phyloP scores from a whole-genome alignment of 148 eudicot genomes.

The Fagopyrum homotropicum region DNA sequence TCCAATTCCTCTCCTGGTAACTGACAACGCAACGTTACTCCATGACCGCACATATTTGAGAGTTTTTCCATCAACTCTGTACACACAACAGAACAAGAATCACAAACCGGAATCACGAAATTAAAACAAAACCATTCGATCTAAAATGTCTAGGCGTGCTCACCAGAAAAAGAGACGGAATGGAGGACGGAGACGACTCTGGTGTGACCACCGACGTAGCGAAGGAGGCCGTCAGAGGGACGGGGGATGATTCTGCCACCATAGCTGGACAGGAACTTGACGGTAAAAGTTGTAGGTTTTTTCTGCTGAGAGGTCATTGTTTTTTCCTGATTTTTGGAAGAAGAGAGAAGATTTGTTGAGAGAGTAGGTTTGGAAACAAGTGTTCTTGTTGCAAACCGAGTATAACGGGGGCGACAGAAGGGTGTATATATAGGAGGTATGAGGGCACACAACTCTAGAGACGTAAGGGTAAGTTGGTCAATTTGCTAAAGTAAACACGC shows the following conservation, averaged over 20 bases:
- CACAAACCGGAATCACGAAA: not conserved
- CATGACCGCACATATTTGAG: slow-evolving; percentile 48
- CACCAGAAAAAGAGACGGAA: slow-evolving; percentile 52
- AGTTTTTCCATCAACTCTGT: slow-evolving; percentile 63
- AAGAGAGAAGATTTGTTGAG: not conserved
- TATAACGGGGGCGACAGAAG: not conserved
- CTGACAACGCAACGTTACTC: slow-evolving; percentile 54
- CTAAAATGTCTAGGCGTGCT: not conserved
- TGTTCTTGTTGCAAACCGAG: slow-evolving; percentile 9
- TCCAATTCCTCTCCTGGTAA: slow-evolving; percentile 77
- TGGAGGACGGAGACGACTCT: slow-evolving; percentile 64
- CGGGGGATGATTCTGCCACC: slow-evolving; percentile 82
- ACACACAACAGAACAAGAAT: not conserved
- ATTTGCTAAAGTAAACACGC: not conserved
- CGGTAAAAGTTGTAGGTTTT: slow-evolving; percentile 13
- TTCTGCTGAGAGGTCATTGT: slow-evolving; percentile 11
- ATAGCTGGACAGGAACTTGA: slow-evolving; percentile 78
- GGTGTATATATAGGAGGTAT: not conserved
- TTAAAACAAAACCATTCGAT: not conserved
- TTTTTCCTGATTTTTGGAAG: not conserved
- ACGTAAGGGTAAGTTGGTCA: not conserved
- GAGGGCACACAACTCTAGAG: not conserved
- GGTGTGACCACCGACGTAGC: slow-evolving; percentile 78
- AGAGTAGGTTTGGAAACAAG: slow-evolving; percentile 3
- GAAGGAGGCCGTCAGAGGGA: slow-evolving; percentile 59